Percentiles rank a stretch among this genome's conserved stretches.
phyloP scores from a whole-genome alignment of 2,329 filamentous ascomycete genomes.

The Fusarium guadeloupense region DNA sequence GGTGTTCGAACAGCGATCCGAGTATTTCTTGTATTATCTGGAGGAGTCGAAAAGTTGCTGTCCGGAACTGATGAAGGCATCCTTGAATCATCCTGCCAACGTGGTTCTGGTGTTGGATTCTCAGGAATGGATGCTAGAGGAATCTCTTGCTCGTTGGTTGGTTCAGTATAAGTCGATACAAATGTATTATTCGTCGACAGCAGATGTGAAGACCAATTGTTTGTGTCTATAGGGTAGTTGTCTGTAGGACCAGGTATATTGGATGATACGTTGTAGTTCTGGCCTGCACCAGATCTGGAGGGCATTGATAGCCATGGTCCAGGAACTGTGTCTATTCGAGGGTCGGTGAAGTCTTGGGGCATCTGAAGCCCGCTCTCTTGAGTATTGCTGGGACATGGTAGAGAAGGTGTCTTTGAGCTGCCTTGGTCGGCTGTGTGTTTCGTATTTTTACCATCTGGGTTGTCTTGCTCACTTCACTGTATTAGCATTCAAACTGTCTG shows the following conservation, averaged over 20 bases:
- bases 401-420: conserved; percentile 28
- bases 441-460: background rate
- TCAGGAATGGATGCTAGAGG: conserved; percentile 39
- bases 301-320: conserved; percentile 38
- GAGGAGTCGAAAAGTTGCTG: conserved; percentile 59
- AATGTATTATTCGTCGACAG: conserved; percentile 26
- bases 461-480: conserved; percentile 36
- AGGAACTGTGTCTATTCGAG: conserved; percentile 10
- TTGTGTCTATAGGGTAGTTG: conserved; percentile 31
- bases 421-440: conserved; percentile 17
- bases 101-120: conserved; percentile 23
- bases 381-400: conserved; percentile 21
- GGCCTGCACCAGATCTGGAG: conserved; percentile 11
- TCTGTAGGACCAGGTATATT: conserved; percentile 29
- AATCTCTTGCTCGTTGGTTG: conserved; percentile 38
- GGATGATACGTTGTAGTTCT: conserved; percentile 19
- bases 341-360: conserved; percentile 21
- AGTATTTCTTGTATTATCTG: conserved; percentile 49
- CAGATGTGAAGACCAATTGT: conserved; percentile 33
- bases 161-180: conserved; percentile 31
- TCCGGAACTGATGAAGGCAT: conserved; percentile 58
- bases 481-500: conserved; percentile 22
- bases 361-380: conserved; percentile 34
- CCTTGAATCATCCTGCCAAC: conserved; percentile 52
- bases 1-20: conserved; percentile 42